phyloP scores from a whole-genome alignment of 805 yeast species.

The Suhomyces sp. region DNA sequence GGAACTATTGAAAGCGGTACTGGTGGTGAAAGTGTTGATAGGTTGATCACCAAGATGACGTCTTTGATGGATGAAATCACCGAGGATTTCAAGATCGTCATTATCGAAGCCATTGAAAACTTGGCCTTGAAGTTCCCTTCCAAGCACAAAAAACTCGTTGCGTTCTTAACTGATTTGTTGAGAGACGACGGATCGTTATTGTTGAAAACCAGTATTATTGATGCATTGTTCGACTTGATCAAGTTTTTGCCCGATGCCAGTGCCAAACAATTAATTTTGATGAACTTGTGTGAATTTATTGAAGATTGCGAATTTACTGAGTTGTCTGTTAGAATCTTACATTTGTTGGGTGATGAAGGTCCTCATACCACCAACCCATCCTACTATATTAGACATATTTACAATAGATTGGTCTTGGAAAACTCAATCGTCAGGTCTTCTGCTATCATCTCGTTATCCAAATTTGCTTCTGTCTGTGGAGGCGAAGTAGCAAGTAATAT shows the following conservation, averaged over 20 bases:
- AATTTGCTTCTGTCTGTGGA: constrained; percentile 81
- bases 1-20: constrained; percentile 36
- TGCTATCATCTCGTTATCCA: constrained; percentile 88
- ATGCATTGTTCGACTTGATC: constrained; percentile 88
- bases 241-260: constrained; percentile 69
- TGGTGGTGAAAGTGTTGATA: constrained; percentile 68
- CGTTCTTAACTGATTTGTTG: constrained; percentile 77
- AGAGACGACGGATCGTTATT: constrained; percentile 88
- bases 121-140: constrained; percentile 90
- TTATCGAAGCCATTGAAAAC: constrained; percentile 91
- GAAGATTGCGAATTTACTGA: constrained; percentile 98
- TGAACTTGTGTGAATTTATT: constrained; percentile 90
- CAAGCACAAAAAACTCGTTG: constrained; percentile 78
- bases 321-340: constrained; percentile 87
- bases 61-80: constrained; percentile 89
- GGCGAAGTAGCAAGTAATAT: constrained; percentile 65
- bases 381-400: constrained; percentile 89
- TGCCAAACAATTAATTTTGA: constrained; percentile 78
- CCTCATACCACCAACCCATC: constrained; percentile 85
- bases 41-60: constrained; percentile 82
- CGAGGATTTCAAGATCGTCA: constrained; percentile 92
- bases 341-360: constrained; percentile 91
- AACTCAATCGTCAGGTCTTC: constrained; percentile 94
- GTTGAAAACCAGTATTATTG: constrained; percentile 84
- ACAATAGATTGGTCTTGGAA: constrained; percentile 94